Percentiles rank a stretch among this genome's conserved stretches.
These are phyloP conservation scores for Exophiala mesophila DNA, from an alignment of 2,329 filamentous ascomycete species.

Conservation along the genomic window DNA sequence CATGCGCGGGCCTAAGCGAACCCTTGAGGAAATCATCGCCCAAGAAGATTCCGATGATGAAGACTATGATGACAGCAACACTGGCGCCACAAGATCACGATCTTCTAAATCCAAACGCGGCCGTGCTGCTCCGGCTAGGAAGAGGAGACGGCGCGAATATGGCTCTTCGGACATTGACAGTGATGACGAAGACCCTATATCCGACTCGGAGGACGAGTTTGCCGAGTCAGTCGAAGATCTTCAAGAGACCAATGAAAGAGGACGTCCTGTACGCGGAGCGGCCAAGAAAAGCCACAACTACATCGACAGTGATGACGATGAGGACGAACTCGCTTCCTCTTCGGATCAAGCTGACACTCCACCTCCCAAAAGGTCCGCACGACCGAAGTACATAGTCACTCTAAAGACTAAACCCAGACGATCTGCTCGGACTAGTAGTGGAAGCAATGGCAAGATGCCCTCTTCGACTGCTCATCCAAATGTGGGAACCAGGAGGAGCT, in stretches of 20 bases:
- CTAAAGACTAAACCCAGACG: constrained; percentile 27
- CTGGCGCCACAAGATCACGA: constrained; percentile 30
- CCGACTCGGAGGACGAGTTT: constrained; percentile 39
- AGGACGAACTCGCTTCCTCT: constrained; percentile 24
- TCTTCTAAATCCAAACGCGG: constrained; percentile 33
- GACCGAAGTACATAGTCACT: constrained; percentile 26
- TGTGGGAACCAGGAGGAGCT: constrained; percentile 44
- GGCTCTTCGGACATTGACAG: constrained; percentile 40
- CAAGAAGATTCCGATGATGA: constrained; percentile 43
- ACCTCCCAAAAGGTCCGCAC: constrained; percentile 25
- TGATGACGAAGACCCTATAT: constrained; percentile 40
- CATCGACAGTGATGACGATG: constrained; percentile 47
- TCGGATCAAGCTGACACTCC: constrained; percentile 26
- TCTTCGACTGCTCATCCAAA: constrained; percentile 27
- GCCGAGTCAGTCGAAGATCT: constrained; percentile 33
- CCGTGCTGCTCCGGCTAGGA: constrained; percentile 30
- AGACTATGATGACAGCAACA: constrained; percentile 39
- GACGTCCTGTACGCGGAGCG: constrained; percentile 52
- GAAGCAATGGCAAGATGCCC: constrained; percentile 29
- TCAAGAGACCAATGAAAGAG: constrained; percentile 53
- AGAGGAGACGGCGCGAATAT: constrained; percentile 36
- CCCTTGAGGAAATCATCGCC: constrained; percentile 39
- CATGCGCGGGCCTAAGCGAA: constrained; percentile 31
- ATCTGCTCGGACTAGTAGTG: constrained; percentile 30
- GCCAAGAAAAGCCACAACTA: constrained; percentile 53